phyloP scores from a whole-genome alignment of 345 rosid genomes.

The Lepidium africanum region DNA sequence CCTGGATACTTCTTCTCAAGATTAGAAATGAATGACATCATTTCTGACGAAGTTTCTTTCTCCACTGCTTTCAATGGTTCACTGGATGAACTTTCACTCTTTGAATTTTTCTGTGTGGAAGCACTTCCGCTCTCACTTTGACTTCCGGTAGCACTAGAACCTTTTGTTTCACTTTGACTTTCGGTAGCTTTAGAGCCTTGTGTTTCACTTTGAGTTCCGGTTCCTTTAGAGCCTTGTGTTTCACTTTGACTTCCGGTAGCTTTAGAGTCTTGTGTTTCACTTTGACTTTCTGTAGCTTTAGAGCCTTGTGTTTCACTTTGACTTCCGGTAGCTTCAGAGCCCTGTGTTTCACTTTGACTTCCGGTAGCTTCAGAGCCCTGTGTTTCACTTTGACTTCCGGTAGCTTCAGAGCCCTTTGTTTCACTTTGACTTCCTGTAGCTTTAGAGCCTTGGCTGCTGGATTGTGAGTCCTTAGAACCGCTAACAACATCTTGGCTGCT shows the following conservation, averaged over 20 bases:
- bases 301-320: too few species aligned
- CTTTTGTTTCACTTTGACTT: too few species aligned
- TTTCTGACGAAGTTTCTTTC: constrained; percentile 8
- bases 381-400: not conserved
- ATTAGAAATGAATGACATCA: constrained; percentile 4
- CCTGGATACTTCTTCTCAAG: constrained; percentile 20
- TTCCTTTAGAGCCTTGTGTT: too few species aligned
- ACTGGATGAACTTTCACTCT: not conserved
- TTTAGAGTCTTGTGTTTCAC: too few species aligned
- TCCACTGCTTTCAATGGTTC: constrained; percentile 12
- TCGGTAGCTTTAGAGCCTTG: too few species aligned
- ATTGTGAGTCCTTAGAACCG: not conserved
- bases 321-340: not conserved
- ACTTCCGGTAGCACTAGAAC: not conserved
- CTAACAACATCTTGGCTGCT: not conserved
- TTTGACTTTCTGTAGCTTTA: too few species aligned
- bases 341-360: too few species aligned
- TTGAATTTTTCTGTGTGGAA: not conserved
- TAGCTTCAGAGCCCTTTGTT: not conserved
- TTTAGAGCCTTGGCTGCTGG: too few species aligned
- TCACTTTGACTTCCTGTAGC: too few species aligned
- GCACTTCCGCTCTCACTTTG: not conserved
- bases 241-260: not conserved
- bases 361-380: too few species aligned
- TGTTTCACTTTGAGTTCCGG: too few species aligned